Evolutionary conservation across 2,329 filamentous ascomycete species (phyloP), one percentile per base, ranked within the genome.

Genomic region (Purpureocillium lavendulum): DNA sequence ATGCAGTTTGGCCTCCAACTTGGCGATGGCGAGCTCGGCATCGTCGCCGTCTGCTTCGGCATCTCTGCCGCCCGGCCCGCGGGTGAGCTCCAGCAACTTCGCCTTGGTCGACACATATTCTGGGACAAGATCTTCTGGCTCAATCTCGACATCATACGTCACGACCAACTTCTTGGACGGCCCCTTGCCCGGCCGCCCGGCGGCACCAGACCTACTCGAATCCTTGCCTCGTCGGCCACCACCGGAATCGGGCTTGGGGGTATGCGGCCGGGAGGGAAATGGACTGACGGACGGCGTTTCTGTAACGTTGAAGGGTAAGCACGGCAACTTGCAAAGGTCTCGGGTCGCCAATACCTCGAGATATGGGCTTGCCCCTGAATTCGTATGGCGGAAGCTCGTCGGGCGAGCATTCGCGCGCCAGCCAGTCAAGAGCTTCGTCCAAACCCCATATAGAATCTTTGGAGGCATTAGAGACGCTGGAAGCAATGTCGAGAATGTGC

Each of bases 361-460:
- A 34, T 1, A 51, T 45, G 5, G 57, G 51, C 26, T 61, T 69
- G 12, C 53, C 49, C 45, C 51, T 61, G 26, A 44, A 49, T 30
- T 84, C 79, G 57, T 92, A 94, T 35, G 78, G 71, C 6, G 84
- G 84, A 29, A 90, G 69, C 50, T 89, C 82, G 1, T 80, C 74
- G 45, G 71, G 65, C 12, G 72, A 65, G 50, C 82, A 86, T 55
- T 92, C 77, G 47, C 86, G 69, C n/a, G 87, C 86, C 39, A 97
- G 72, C 87, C 88, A 95, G 51, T 96, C 87, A 15, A 98, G 60
- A 18, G 85, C 80, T 61, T 95, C 89, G 45, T 94, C 83, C 29
- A 97, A 65, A 9, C 89, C 88, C 85, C 87, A 94, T 12, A 88
- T 74, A 33, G 72, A 71, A 46, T 87, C 84, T 49, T 78, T 82